Percentiles rank a stretch among this genome's conserved stretches.
phyloP scores from a whole-genome alignment of 1,284 basidiomycete species.

The Naganishia liquefaciens region DNA sequence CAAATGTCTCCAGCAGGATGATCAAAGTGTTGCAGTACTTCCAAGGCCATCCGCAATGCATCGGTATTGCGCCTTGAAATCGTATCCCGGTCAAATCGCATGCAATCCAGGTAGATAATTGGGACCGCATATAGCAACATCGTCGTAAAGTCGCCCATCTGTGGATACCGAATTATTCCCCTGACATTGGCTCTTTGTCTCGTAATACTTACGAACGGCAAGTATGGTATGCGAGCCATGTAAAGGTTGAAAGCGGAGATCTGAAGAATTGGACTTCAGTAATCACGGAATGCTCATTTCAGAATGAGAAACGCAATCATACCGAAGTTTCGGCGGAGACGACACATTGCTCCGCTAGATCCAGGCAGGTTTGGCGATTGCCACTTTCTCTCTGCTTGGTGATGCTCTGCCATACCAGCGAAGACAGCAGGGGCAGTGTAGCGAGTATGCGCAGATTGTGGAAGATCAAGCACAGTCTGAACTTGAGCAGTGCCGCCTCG shows the following conservation, averaged over 20 bases:
- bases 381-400: neutral
- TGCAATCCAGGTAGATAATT: conserved; percentile 29
- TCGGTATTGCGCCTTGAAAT: conserved; percentile 8
- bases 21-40: conserved; percentile 28
- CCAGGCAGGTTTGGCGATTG: conserved; percentile 1
- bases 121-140: conserved; percentile 29
- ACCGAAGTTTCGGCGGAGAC: conserved; percentile 20
- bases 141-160: conserved; percentile 29
- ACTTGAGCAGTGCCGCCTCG: conserved; percentile 11
- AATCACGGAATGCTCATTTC: too few relatives aligned
- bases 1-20: conserved; percentile 29
- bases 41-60: neutral
- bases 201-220: conserved; percentile 13
- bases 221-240: conserved; percentile 19
- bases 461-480: conserved; percentile 25
- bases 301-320: neutral
- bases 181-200: neutral
- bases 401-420: conserved; percentile 19
- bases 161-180: neutral
- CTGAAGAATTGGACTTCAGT: neutral
- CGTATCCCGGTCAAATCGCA: conserved; percentile 3
- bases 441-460: conserved; percentile 30
- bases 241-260: conserved; percentile 26
- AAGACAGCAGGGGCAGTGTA: conserved; percentile 20
- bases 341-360: conserved; percentile 23